phyloP scores from a whole-genome alignment of 208 protist genomes.

The Lotmaria passim region DNA sequence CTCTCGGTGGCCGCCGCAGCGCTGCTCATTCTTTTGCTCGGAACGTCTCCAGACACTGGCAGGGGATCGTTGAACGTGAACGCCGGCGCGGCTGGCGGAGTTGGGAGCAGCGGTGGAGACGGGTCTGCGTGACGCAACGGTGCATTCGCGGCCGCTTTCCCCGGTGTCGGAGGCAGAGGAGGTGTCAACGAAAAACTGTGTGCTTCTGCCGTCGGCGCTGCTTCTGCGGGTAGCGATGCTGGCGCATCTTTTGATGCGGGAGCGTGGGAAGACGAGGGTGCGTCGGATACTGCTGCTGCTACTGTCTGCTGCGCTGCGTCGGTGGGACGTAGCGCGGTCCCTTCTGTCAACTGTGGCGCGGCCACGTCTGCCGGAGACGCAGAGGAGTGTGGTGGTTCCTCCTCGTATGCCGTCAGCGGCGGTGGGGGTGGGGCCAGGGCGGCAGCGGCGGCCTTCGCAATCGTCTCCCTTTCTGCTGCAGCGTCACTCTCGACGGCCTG shows the following conservation, averaged over 20 bases:
- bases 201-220: background rate
- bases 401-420: constrained; percentile 13
- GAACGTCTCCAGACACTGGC: background rate
- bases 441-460: background rate
- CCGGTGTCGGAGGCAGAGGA: no score
- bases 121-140: constrained; percentile 1
- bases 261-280: background rate
- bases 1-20: no score
- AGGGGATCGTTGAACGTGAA: constrained; percentile 27
- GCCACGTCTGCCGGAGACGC: no score
- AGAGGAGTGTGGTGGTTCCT: background rate
- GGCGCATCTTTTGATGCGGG: background rate
- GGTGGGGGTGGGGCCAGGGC: constrained; percentile 9
- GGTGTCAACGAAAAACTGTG: no score
- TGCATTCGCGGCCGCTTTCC: background rate
- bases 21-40: background rate
- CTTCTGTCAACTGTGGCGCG: no score
- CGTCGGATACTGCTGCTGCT: background rate
- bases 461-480: background rate
- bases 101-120: background rate
- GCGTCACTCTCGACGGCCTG: constrained; percentile 7
- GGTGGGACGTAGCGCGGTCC: background rate
- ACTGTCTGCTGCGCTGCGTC: background rate
- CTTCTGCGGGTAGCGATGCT: background rate
- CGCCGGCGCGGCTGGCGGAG: background rate